Conservation (phyloP, 768 basidiomycete genomes). For the Tulasnella sp. region DNA sequence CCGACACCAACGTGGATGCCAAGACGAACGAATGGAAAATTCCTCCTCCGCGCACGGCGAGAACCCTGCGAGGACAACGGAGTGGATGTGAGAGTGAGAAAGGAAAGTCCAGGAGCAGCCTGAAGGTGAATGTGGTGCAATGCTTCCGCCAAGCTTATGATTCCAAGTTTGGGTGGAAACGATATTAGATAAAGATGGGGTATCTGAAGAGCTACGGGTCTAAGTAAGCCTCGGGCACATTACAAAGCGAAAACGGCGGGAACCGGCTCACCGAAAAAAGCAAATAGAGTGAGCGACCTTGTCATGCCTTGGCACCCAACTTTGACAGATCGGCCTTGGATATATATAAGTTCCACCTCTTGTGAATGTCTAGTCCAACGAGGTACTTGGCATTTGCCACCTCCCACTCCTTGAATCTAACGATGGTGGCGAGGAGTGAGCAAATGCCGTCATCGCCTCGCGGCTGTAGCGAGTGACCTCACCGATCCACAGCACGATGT, state of each 20-base stretch:
- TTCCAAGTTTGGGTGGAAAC: background rate
- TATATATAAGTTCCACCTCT: background rate
- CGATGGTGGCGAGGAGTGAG: background rate
- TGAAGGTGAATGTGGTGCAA: too few relatives aligned
- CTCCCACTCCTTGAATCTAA: conserved; percentile 5
- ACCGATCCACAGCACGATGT: conserved; percentile 1
- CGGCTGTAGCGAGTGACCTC: background rate
- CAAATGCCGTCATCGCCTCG: background rate
- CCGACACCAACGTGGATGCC: background rate
- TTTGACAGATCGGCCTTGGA: conserved; percentile 5
- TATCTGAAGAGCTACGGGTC: background rate
- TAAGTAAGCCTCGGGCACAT: background rate
- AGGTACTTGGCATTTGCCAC: conserved; percentile 3
- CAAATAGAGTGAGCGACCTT: background rate
- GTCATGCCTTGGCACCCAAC: background rate
- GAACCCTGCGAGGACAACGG: too few relatives aligned
- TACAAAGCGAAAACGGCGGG: background rate
- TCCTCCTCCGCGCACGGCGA: too few relatives aligned
- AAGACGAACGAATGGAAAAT: background rate
- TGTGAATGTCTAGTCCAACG: background rate
- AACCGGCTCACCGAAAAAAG: background rate
- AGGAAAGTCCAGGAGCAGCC: too few relatives aligned
- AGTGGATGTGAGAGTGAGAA: too few relatives aligned
- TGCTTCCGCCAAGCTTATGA: background rate
- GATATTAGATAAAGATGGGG: background rate